A percentile compares a stretch with the other conserved stretches of the same genome.
These are phyloP conservation scores for Termitomyces sp. DNA, from an alignment of 768 basidiomycete genomes.

Conservation along the genomic window DNA sequence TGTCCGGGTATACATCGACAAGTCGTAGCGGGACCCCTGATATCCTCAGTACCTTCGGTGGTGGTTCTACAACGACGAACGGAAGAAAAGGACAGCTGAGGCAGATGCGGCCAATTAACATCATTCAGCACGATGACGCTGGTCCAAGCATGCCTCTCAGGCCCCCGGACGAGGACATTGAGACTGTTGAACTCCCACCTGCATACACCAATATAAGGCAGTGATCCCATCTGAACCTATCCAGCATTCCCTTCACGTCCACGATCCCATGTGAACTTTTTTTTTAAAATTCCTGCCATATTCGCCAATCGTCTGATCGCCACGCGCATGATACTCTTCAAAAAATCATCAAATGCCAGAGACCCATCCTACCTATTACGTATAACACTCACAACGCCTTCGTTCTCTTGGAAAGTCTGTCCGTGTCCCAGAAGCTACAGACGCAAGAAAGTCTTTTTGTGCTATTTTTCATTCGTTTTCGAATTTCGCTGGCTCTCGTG, in stretches of 20 bases:
- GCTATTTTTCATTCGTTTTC: background rate
- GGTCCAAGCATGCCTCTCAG: slow-evolving; percentile 40
- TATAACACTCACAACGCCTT: background rate
- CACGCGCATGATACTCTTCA: background rate
- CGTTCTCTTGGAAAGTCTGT: background rate
- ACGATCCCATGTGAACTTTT: background rate
- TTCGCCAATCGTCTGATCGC: background rate
- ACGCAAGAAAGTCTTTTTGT: background rate
- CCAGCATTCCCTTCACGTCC: background rate
- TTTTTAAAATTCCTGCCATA: background rate
- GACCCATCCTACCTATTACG: background rate
- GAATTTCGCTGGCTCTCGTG: background rate
- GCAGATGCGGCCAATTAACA: slow-evolving; percentile 64
- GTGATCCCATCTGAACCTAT: background rate
- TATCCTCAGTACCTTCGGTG: slow-evolving; percentile 16
- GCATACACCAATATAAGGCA: slow-evolving; percentile 66
- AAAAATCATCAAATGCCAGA: background rate
- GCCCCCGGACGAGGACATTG: slow-evolving; percentile 36
- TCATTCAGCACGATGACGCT: slow-evolving; percentile 83
- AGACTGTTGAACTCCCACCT: slow-evolving; percentile 80
- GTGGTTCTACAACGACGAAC: slow-evolving; percentile 19
- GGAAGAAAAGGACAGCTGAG: slow-evolving; percentile 43
- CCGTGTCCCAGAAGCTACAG: background rate
- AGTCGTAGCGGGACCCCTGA: slow-evolving; percentile 47
- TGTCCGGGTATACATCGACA: slow-evolving; percentile 33